Base-by-base conservation (phyloP, 176 grass and related monocot species). In the Musa beccarii region DNA sequence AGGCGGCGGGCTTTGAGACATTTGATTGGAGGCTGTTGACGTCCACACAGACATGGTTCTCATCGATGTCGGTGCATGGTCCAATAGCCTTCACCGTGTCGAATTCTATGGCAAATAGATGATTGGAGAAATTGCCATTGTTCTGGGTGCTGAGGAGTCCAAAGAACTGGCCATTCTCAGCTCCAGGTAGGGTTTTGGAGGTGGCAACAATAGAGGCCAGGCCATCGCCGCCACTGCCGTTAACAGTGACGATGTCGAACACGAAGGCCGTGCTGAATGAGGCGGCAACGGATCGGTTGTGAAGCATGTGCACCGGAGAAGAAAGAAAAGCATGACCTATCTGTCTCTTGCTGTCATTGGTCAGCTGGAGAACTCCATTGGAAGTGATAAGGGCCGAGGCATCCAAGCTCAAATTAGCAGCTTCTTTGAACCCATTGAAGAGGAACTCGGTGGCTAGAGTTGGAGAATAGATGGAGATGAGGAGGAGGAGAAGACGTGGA, bases 51-150 rank as follows among this genome's bases (percentile, higher is more conserved):
- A 85, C 83, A 80, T 74, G 83, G 65, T 89, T 89, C 20, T 3
- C 75, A 11, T 76, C 54, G 2, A 49, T 54, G 21, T 79, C 86
- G 10, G 50, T 52, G 14, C 62, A 62, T 7, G 26, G 20, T 26
- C 22, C 55, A 13, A 10, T 52, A 52, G 23, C 25, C 26, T 63
- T 12, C 66, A 51, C 55, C 5, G 85, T 87, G 76, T 85, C 83
- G 72, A 89, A 85, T 49, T 89, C 87, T 17, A 89, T 66, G 24
- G 83, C 83, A 49, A 89, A 66, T 20, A 89, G 50, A 25, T 83
- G 73, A 76, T 89, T 89, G 53, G 53, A 59, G 23, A 25, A 7
- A 22, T 83, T 79, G 29, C 84, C 83, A 3, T 62, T 69, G 8
- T 64, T 86, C 24, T 14, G 1, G 10, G 15, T 11, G 17, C 66